Conservation (phyloP, 495 filamentous ascomycete species). For the Neurospora sp. region DNA sequence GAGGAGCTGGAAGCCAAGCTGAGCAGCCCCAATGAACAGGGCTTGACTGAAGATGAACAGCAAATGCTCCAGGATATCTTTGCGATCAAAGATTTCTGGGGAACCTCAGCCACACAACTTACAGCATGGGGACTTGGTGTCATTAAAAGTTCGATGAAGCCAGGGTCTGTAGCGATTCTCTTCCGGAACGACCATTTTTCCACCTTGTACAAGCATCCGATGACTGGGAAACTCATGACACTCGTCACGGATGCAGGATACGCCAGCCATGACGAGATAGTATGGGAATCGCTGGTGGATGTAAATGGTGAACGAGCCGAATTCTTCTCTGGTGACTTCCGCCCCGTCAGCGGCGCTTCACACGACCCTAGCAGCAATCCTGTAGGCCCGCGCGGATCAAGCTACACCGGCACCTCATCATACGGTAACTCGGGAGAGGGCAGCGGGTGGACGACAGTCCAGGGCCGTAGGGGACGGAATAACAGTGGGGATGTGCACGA, state of each 20-base stretch:
- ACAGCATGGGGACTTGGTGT: slow-evolving; percentile 70
- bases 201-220: slow-evolving; percentile 75
- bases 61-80: slow-evolving; percentile 66
- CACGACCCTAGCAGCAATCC: slow-evolving; percentile 15
- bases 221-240: slow-evolving; percentile 58
- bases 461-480: slow-evolving; percentile 24
- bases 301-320: slow-evolving; percentile 74
- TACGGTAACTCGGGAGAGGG: slow-evolving; percentile 12
- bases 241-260: slow-evolving; percentile 92
- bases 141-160: slow-evolving; percentile 51
- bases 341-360: slow-evolving; percentile 55
- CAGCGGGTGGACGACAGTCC: slow-evolving; percentile 43
- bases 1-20: slow-evolving; percentile 81
- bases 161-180: slow-evolving; percentile 73
- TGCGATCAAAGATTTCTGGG: slow-evolving; percentile 71
- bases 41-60: slow-evolving; percentile 56
- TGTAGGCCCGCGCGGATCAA: neutral
- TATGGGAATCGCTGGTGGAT: slow-evolving; percentile 91
- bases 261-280: slow-evolving; percentile 76
- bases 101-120: slow-evolving; percentile 71
- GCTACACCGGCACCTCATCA: neutral
- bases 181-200: slow-evolving; percentile 97
- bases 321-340: slow-evolving; percentile 86
- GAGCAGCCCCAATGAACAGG: slow-evolving; percentile 32
- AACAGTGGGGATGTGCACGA: slow-evolving; percentile 11